Conservation (phyloP, 495 filamentous ascomycete genomes). For the Aspergillus egyptiacus region DNA sequence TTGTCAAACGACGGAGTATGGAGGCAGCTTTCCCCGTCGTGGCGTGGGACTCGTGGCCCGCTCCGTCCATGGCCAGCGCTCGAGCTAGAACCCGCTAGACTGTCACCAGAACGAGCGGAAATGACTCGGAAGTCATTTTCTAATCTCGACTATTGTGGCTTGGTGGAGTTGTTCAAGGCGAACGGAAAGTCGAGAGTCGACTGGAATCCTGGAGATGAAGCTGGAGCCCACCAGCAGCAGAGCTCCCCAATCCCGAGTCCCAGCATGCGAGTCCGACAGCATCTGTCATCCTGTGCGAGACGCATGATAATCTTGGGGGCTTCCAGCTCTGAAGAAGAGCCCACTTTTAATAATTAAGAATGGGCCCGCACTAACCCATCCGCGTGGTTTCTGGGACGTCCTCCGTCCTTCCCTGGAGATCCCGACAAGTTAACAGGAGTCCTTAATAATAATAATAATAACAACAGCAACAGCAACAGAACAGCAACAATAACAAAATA, state of each 20-base stretch:
- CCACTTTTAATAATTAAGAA: slow-evolving; percentile 10
- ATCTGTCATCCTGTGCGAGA: slow-evolving; percentile 11
- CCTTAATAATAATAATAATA: too few species aligned
- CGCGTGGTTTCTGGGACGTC: slow-evolving; percentile 8
- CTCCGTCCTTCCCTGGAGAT: background rate
- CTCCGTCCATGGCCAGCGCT: slow-evolving; percentile 19
- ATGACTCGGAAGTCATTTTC: slow-evolving; percentile 23
- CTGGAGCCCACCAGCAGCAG: background rate
- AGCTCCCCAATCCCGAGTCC: background rate
- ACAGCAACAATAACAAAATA: too few species aligned
- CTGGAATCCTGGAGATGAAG: background rate
- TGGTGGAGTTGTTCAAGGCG: background rate
- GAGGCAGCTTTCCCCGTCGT: slow-evolving; percentile 8
- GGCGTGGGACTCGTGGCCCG: too few species aligned
- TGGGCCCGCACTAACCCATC: slow-evolving; percentile 2
- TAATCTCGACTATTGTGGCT: background rate
- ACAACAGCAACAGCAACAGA: too few species aligned
- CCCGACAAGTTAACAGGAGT: background rate
- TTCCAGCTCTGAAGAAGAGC: background rate
- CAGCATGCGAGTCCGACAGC: background rate
- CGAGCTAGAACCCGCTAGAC: slow-evolving; percentile 27
- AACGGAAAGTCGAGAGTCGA: background rate
- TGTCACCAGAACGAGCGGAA: slow-evolving; percentile 21
- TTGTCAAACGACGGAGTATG: slow-evolving; percentile 7
- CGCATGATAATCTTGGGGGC: background rate